Evolutionary conservation across 2,329 filamentous ascomycete genomes (phyloP).

Genomic region (Fusarium coicis): DNA sequence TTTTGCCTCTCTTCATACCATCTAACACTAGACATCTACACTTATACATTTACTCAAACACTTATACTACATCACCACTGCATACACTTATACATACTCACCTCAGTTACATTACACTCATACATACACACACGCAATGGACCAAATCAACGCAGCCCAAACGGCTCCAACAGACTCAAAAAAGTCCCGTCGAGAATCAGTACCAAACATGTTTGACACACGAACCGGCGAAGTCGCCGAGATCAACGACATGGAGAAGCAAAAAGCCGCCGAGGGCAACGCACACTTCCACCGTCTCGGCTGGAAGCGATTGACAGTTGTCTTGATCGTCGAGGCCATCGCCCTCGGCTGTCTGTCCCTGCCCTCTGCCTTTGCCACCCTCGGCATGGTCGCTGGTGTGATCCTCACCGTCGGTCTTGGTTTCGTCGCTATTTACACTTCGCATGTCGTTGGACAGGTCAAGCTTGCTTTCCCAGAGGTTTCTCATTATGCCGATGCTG

Average conservation of each 20-base stretch:
- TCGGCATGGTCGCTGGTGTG: constrained; percentile 64
- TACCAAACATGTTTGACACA: constrained; percentile 43
- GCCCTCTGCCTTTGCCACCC: constrained; percentile 61
- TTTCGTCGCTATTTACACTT: constrained; percentile 60
- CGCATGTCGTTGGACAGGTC: constrained; percentile 59
- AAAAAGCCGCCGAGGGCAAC: constrained; percentile 57
- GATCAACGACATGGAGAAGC: constrained; percentile 57
- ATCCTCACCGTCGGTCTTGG: constrained; percentile 56
- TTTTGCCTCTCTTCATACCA: neutral
- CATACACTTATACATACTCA: neutral
- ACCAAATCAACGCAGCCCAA: constrained; percentile 30
- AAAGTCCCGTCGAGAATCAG: constrained; percentile 1
- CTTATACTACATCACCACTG: neutral
- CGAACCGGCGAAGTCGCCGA: constrained; percentile 52
- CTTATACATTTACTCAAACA: neutral
- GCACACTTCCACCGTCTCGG: constrained; percentile 64
- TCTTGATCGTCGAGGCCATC: constrained; percentile 67
- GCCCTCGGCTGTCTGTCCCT: constrained; percentile 64
- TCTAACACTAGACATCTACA: neutral
- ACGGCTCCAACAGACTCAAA: constrained; percentile 22
- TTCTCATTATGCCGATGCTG: constrained; percentile 75
- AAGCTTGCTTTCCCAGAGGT: constrained; percentile 66
- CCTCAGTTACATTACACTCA: no score
- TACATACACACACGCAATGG: constrained; percentile 9
- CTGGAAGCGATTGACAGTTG: constrained; percentile 66